Base-by-base conservation (phyloP, 2,329 filamentous ascomycete species). In the Chaetothyriales sp. region DNA sequence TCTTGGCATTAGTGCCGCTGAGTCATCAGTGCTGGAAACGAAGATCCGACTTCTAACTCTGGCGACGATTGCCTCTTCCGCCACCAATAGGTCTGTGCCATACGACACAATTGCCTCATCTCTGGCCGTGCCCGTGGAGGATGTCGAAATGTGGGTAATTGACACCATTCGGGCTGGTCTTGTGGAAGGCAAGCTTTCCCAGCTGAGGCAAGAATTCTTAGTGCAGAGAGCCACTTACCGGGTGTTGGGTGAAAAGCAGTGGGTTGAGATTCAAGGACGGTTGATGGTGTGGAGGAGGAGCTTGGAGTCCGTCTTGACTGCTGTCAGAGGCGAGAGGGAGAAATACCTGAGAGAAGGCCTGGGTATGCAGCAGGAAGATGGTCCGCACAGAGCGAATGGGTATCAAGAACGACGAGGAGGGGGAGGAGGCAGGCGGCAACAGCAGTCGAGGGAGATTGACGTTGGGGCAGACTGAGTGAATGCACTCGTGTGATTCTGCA, bases 141-240 rank as follows among this genome's bases (percentile, higher is more conserved):
- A 97, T 58, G 88, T 97, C 44, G 92, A 98, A 77, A 85, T 90
- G 78, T 98, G 92, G 92, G 88, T 94, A 60, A 98, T 98, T 64
- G 92, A 98, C 68, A 89, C 94, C 61, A 95, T 98, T 71, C 87
- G 92, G 61, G 88, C 89, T 47, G 89, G 89, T 33, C 81, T 98
- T 40, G 87, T 98, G 49, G 92, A 98, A 75, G 92, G 92, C 67
- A 94, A 94, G 73, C 81, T 98, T 61, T 92, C 86, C 54, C 92
- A 98, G 74, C 79, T 90, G 67, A 89, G 88, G 68, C 81, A 87
- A 67, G 86, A 90, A 58, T 97, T 98, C 77, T 77, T 95, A 50
- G 88, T 98, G 56, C 92, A 98, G 77, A 83, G 92, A 67, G 88
- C 88, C 63, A 95, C 89, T 55, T 95, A 97, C 78, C 84, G 92